A percentile compares a stretch with the other conserved stretches of the same genome.
Conservation (phyloP, 805 yeast genomes). For the Wickerhamomyces ciferrii region DNA sequence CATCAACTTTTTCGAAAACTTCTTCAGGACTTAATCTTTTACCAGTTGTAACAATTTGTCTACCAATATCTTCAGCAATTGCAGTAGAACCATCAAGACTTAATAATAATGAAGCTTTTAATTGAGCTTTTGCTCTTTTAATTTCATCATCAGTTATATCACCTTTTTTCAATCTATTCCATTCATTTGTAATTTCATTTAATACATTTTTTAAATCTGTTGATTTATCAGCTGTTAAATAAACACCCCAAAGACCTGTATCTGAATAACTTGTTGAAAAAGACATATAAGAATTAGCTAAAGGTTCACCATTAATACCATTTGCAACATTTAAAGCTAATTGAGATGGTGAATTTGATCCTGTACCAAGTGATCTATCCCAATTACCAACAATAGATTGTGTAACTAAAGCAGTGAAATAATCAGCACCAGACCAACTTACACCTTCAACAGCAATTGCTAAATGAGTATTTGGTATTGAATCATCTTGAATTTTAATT, state of each 20-base stretch:
- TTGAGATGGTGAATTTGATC: constrained; percentile 81
- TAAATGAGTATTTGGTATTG: constrained; percentile 84
- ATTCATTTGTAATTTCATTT: constrained; percentile 75
- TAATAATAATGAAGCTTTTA: constrained; percentile 85
- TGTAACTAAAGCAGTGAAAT: constrained; percentile 90
- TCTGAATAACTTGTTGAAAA: constrained; percentile 97
- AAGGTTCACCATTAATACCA: constrained; percentile 51
- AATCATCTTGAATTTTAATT: constrained; percentile 72
- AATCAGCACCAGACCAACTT: constrained; percentile 94
- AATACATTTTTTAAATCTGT: constrained; percentile 62
- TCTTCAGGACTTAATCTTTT: constrained; percentile 41
- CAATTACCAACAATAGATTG: constrained; percentile 97
- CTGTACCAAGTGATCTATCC: constrained; percentile 90
- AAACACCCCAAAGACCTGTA: constrained; percentile 97
- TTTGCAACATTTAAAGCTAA: constrained; percentile 61
- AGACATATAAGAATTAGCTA: constrained; percentile 94
- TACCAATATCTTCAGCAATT: constrained; percentile 95
- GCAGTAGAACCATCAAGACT: constrained; percentile 95
- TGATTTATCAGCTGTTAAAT: constrained; percentile 71
- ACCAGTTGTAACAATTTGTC: constrained; percentile 96
- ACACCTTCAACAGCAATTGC: constrained; percentile 98
- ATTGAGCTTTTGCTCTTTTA: constrained; percentile 89
- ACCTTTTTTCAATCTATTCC: constrained; percentile 84
- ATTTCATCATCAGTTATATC: constrained; percentile 77
- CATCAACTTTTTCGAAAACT: constrained; percentile 59